Evolutionary conservation across 2,329 filamentous ascomycete species (phyloP), one percentile per base, ranked within the genome.

Genomic region (Hysterium pulicare): DNA sequence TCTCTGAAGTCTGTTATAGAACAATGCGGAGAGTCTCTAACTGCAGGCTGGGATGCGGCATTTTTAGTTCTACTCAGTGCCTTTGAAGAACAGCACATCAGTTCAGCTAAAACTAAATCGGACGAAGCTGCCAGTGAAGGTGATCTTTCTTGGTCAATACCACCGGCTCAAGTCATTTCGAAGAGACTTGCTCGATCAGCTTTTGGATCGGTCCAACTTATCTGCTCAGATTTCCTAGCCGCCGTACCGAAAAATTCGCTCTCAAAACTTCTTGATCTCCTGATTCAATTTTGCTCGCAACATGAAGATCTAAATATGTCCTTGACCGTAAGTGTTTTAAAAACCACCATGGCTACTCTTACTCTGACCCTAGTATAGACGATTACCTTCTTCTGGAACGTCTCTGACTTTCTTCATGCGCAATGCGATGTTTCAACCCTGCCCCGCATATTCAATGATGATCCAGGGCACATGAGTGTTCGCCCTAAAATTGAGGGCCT

Each of bases 291-390:
- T 66, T 90, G 88, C 54, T 85, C 83, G 0, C 93, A 98, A 64
- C 78, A 84, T 50, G 87, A 95, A 52, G 93, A 98, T 59, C 76
- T 98, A 28, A 98, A 98, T 54, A 94, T 97, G 57, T 91, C 91
- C 0, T 74, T 98, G 20, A 97, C 93, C 24, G 86, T 87, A 73
- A 67, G 79, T 64, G 5, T 17, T 7, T 26, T 36, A n/a, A n/a
- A n/a, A n/a, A n/a, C n/a, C n/a, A n/a, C n/a, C n/a, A n/a, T n/a
- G n/a, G n/a, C n/a, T n/a, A n/a, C n/a, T n/a, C n/a, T n/a, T n/a
- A n/a, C n/a, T n/a, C n/a, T n/a, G n/a, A n/a, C n/a, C n/a, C n/a
- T n/a, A n/a, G n/a, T n/a, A n/a, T 37, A 88, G 81, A 93, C 90
- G 1, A 87, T 95, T 7, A 95, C 91, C 0, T 93, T 95, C 60